Conservation (phyloP, 2,329 filamentous ascomycete species). For the Epichloe gansuensis region DNA sequence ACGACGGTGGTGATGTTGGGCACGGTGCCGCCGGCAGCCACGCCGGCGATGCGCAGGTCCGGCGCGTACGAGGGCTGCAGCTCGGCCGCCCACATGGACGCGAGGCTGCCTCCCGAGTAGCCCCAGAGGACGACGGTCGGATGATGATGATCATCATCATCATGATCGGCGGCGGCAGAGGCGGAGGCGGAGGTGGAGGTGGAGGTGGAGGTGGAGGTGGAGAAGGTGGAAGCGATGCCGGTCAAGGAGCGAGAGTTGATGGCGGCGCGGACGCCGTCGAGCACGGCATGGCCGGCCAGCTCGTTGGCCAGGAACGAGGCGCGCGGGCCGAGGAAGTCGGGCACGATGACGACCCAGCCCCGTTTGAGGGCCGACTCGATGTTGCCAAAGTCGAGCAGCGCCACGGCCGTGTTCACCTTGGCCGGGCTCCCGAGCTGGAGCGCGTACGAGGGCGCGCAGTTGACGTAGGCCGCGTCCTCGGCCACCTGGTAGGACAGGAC, state of each 20-base stretch:
- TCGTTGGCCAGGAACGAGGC: conserved; percentile 29
- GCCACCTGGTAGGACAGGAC: conserved; percentile 31
- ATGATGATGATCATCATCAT: too few species aligned
- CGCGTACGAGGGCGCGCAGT: conserved; percentile 19
- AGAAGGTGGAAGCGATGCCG: too few species aligned
- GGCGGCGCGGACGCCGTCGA: conserved; percentile 31
- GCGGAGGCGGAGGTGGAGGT: too few species aligned
- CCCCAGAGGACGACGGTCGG: conserved; percentile 31
- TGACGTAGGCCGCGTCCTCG: conserved; percentile 25
- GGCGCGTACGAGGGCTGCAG: conserved; percentile 16
- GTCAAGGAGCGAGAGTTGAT: conserved; percentile 16
- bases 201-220: conserved; percentile 4
- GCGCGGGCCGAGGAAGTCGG: conserved; percentile 32
- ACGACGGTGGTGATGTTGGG: conserved; percentile 11
- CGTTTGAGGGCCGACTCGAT: conserved; percentile 18
- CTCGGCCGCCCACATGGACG: conserved; percentile 14
- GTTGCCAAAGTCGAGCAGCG: conserved; percentile 12
- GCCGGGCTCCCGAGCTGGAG: conserved; percentile 9
- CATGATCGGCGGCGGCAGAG: too few species aligned
- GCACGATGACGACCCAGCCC: conserved; percentile 35
- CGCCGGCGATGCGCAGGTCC: conserved; percentile 13
- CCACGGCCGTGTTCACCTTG: conserved; percentile 16
- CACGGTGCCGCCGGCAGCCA: conserved; percentile 13
- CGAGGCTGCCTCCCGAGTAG: conserved; percentile 15
- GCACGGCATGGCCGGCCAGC: conserved; percentile 26